Base-by-base conservation (phyloP, 108 stramenopile species). In the Fragilariopsis cylindrus region DNA sequence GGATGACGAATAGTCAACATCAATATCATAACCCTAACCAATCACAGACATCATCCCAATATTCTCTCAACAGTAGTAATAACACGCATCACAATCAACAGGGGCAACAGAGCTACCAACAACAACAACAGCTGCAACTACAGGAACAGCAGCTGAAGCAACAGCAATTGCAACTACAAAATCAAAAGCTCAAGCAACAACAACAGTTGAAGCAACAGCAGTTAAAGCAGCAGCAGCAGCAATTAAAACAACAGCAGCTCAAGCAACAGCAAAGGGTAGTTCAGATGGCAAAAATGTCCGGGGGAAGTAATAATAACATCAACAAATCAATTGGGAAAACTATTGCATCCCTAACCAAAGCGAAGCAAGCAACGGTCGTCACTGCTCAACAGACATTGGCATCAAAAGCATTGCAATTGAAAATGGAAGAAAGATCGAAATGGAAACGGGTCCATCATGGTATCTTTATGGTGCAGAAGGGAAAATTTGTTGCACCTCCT, bases 401-500 rank as follows among this genome's bases (percentile, higher is more conserved):
- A 13, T 19, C 66, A 7, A 72, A 70, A n/a, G 48, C 50, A 16
- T 15, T 71, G 7, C 65, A 74, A 53, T 19, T 70, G 7, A 65
- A 60, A 69, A 47, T 70, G 18, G 75, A 83, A 21, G 83, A 84
- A 70, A 41, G 77, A 4, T 44, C 53, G 54, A 77, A 77, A n/a
- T 87, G 86, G 86, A 82, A 73, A 60, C 80, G 86, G 49, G 75
- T 80, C 13, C 86, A 87, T 9, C 71, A 72, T 16, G 86, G 83
- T 16, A 50, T 82, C 54, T 84, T 87, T 70, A 46, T 83, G 39
- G 63, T 80, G 19, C 86, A 87, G 75, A 87, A 87, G 70, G 85
- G 80, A 30, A 76, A 77, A 45, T 83, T 71, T 42, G 7, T 76
- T 4, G 64, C 76, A 5, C 70, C 77, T 3, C 71, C 74, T 41